Evolutionary conservation across 1,284 basidiomycete species (phyloP), one percentile per base, ranked within the genome.

Genomic region (Trichosporon sp.): DNA sequence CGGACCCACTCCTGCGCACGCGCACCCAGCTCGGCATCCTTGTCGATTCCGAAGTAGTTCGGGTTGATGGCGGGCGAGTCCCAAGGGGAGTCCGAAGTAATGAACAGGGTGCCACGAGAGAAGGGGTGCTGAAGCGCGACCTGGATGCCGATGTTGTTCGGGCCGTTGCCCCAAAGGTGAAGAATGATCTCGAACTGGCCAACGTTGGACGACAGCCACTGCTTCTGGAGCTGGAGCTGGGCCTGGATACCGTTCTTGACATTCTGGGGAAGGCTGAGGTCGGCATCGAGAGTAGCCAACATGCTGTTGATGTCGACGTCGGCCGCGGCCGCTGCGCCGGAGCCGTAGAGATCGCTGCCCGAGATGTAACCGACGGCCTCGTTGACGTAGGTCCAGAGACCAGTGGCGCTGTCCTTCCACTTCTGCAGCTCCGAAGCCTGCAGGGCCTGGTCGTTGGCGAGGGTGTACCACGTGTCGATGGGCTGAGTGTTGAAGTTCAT

Each of bases 231-330:
- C 54, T 68, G 44, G 65, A 75, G 78, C 66, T 80, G 79, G 16
- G 68, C 72, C 4, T 62, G 52, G 19, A 78, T 67, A 59, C 78
- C 78, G 29, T 66, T 68, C 14, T 74, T 69, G 19, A 80, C 78
- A 31, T 60, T 71, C 23, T 61, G 32, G 4, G 79, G 79, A 8
- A 79, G 71, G 11, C 56, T 46, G 31, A 74, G 65, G 67, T 72
- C 73, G 9, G 65, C 67, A 23, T 71, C 69, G 66, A 92, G 89
- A 74, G 91, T 88, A 57, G 86, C 83, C n/a, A 91, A 87, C 69
- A 88, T 86, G 71, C 87, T 85, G 66, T 84, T 83, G 11, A 87
- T 81, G 46, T 65, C 60, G 25, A 92, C 84, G 14, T 86, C 88
- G 19, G 62, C 59, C 6, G 69, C 33, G n/a, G 73, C 68, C 16